phyloP scores from a whole-genome alignment of 306 rosid genomes.

The Prunus mira region DNA sequence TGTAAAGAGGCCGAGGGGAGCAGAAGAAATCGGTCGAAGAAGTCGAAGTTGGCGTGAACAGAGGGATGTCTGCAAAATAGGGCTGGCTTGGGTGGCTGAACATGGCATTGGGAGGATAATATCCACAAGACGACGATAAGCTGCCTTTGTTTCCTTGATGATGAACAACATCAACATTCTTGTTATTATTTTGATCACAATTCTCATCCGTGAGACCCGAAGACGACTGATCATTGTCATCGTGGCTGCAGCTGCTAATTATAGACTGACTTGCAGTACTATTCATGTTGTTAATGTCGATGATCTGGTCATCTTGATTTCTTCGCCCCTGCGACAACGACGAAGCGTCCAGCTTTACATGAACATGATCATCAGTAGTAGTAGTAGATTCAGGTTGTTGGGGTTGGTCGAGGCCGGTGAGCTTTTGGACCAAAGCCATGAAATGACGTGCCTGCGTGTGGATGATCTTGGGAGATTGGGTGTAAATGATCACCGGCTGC shows the following conservation, averaged over 20 bases:
- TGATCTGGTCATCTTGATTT: not conserved
- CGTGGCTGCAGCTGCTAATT: not conserved
- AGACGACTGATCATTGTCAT: conserved; percentile 23
- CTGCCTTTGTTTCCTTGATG: not conserved
- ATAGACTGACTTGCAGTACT: not conserved
- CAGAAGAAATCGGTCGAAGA: conserved; percentile 32
- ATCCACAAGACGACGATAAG: not conserved
- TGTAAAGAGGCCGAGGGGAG: conserved; percentile 32
- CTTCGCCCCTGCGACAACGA: no score
- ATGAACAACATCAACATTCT: not conserved
- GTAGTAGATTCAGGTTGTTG: no score
- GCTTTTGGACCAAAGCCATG: conserved; percentile 86
- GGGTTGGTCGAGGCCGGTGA: conserved; percentile 47
- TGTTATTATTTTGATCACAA: not conserved
- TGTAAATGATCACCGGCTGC: conserved; percentile 74
- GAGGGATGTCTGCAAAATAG: conserved; percentile 45
- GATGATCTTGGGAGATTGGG: conserved; percentile 74
- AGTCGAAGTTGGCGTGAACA: conserved; percentile 55
- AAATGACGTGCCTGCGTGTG: conserved; percentile 68
- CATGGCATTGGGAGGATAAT: not conserved
- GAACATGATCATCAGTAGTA: no score
- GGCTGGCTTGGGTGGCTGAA: not conserved
- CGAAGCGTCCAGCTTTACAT: no score
- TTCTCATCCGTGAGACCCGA: conserved; percentile 33
- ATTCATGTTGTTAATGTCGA: not conserved